Conservation (phyloP, 257 asterid species). For the Solanum piurae region DNA sequence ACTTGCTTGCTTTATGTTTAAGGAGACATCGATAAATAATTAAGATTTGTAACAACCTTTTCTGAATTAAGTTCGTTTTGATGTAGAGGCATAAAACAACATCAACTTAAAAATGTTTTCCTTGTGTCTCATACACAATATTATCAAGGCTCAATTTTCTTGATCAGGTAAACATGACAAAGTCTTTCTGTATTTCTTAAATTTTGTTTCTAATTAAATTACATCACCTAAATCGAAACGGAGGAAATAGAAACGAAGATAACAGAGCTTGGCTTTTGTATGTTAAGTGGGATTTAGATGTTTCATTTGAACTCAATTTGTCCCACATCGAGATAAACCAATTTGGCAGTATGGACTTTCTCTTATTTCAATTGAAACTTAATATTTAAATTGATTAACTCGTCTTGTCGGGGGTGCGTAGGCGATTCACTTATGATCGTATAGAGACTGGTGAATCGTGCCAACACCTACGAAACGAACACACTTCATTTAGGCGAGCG, state of each 20-base stretch:
- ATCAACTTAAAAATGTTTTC: no score
- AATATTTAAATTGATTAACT: rapidly evolving
- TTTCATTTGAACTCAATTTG: neutral
- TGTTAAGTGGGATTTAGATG: neutral
- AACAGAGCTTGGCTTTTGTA: neutral
- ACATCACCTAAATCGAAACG: neutral
- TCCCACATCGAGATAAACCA: neutral
- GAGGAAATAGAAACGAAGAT: neutral
- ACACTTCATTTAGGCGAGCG: slow-evolving; percentile 40
- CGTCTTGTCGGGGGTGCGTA: slow-evolving; percentile 67
- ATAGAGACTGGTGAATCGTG: slow-evolving; percentile 61
- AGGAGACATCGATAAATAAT: neutral
- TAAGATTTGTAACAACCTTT: no score
- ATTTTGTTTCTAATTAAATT: no score
- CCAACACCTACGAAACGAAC: slow-evolving; percentile 66
- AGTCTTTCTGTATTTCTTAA: no score
- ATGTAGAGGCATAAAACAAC: no score
- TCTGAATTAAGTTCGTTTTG: no score
- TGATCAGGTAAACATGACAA: no score
- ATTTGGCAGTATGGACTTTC: neutral
- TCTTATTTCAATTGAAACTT: neutral
- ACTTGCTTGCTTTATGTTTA: neutral
- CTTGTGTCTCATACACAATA: no score
- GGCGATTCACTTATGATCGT: slow-evolving; percentile 67
- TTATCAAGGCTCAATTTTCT: no score